Base-by-base conservation (phyloP, 1,284 basidiomycete species). In the Baeospora myosura region DNA sequence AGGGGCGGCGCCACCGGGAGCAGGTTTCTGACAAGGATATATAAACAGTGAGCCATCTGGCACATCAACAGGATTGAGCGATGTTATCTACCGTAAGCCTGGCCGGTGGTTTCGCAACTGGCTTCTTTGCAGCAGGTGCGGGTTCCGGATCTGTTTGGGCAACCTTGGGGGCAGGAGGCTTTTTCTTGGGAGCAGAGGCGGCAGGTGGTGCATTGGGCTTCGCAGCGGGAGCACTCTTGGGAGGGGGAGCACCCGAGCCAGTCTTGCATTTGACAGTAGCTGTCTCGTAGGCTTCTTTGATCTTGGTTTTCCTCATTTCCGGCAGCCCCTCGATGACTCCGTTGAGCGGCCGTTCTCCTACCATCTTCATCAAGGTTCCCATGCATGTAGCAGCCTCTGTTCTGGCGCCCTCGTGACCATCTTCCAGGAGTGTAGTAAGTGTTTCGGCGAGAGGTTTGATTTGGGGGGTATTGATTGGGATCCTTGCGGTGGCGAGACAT, bases 361-460 rank as follows among this genome's bases (percentile, higher is more conserved):
- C 79, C 72, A 98, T 93, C 71, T 92, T 97, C 89, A 96, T 95
- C 51, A 98, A 66, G 0, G 84, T 88, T 6, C 95, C 96, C 23
- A 98, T 70, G 52, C 85, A 89, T 26, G 77, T 74, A 0, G 93
- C 93, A 12, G 93, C 90, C 44, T 94, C 88, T 46, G 87, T 87
- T 38, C 96, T 79, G 17, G 96, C 92, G 22, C 90, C 89, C 57
- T 92, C 94, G 44, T 82, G 85, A 6, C 88, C 80, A 60, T 99
- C 96, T 59, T 89, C 88, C 17, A 97, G 73, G 2, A 95, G 73
- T 1, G 66, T 58, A 3, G 87, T 80, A 4, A 98, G 72, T 2
- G 78, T 70, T 48, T 95, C 91, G 1, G 89, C 82, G 28, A 97
- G 66, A 1, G 83, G 76, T 58, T 97, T 95, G 51, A 98, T 69